Percentiles rank a stretch among this genome's conserved stretches.
These are phyloP conservation scores for Fraxinus baroniana DNA, from an alignment of 305 asterid genomes.

Conservation along the genomic window DNA sequence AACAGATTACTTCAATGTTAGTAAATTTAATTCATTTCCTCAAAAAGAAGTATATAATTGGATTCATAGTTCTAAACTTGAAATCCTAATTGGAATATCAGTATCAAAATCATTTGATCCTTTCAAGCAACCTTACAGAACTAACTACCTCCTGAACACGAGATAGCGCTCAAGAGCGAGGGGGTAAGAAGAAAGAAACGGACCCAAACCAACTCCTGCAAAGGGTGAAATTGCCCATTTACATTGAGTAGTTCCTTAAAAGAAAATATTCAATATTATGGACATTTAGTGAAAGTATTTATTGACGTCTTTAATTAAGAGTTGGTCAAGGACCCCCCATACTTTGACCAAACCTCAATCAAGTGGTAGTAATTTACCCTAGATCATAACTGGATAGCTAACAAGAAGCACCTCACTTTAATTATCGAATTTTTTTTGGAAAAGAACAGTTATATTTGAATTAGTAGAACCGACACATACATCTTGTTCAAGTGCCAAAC, in stretches of 20 bases:
- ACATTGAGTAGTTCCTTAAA: background rate
- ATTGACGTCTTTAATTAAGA: background rate
- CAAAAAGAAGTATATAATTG: background rate
- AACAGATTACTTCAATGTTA: background rate
- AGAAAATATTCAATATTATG: background rate
- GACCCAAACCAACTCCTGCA: background rate
- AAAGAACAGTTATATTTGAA: background rate
- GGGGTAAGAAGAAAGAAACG: background rate
- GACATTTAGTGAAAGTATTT: background rate
- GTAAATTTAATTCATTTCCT: background rate
- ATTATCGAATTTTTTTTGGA: background rate
- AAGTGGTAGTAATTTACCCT: slow-evolving; percentile 14
- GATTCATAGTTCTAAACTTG: background rate
- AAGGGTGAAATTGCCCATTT: background rate
- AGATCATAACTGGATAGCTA: background rate
- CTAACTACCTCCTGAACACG: background rate
- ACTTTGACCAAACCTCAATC: slow-evolving; percentile 12
- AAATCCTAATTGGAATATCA: background rate
- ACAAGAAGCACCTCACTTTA: slow-evolving; percentile 14
- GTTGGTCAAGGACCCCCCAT: background rate
- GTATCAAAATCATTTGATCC: background rate
- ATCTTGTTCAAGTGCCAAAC: slow-evolving; percentile 98
- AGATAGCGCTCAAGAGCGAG: background rate
- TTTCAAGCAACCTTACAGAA: background rate
- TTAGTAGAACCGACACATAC: slow-evolving; percentile 38